phyloP scores from a whole-genome alignment of 768 basidiomycete genomes.

The Pleurotus cornucopiae region DNA sequence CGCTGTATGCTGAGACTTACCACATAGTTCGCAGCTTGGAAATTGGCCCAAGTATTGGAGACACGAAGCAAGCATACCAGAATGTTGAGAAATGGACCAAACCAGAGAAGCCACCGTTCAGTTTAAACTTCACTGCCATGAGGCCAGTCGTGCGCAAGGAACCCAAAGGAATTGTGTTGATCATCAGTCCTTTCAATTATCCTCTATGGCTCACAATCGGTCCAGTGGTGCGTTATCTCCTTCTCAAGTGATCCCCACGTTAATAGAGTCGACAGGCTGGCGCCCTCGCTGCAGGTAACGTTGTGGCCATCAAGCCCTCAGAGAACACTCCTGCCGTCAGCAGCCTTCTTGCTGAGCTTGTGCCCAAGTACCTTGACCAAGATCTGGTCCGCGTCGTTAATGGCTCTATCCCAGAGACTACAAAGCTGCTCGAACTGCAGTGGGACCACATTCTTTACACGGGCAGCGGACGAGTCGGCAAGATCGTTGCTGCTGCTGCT shows the following conservation, averaged over 20 bases:
- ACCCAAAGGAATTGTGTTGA: slow-evolving; percentile 69
- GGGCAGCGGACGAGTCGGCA: slow-evolving; percentile 57
- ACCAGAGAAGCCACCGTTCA: slow-evolving; percentile 53
- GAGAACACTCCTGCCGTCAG: slow-evolving; percentile 58
- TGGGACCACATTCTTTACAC: slow-evolving; percentile 51
- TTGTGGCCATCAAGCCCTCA: slow-evolving; percentile 72
- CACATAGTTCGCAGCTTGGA: slow-evolving; percentile 48
- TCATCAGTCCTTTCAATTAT: slow-evolving; percentile 76
- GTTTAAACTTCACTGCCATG: slow-evolving; percentile 52
- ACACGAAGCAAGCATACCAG: slow-evolving; percentile 48
- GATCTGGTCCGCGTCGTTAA: slow-evolving; percentile 64
- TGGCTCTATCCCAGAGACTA: slow-evolving; percentile 62
- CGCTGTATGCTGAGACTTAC: background rate
- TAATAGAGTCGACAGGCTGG: slow-evolving; percentile 33
- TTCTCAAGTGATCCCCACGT: background rate
- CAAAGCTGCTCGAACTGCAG: slow-evolving; percentile 66
- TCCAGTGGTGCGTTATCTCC: slow-evolving; percentile 46
- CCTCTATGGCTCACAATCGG: slow-evolving; percentile 56
- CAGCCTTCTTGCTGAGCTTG: slow-evolving; percentile 57
- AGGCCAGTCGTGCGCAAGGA: slow-evolving; percentile 67
- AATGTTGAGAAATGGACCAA: slow-evolving; percentile 75
- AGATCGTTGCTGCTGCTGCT: slow-evolving; percentile 67
- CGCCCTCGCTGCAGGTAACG: slow-evolving; percentile 78
- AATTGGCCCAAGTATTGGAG: slow-evolving; percentile 46
- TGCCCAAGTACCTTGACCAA: slow-evolving; percentile 73